These are phyloP conservation scores for Aspergillus melleus DNA, from an alignment of 2,329 filamentous ascomycete genomes.

Conservation along the genomic window DNA sequence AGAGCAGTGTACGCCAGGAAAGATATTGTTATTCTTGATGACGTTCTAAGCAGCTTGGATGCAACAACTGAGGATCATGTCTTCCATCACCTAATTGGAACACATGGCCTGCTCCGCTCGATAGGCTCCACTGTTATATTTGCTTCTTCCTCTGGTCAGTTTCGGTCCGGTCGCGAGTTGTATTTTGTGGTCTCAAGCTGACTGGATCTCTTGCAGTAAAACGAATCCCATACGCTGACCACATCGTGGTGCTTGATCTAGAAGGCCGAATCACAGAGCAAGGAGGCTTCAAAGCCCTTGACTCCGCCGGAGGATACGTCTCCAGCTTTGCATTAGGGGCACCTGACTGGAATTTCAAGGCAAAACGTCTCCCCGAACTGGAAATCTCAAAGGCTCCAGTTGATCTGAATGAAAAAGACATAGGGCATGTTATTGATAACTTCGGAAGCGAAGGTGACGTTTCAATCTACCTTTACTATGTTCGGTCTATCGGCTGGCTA, in stretches of 20 bases:
- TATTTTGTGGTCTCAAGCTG: neutral
- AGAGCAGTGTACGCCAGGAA: slow-evolving; percentile 53
- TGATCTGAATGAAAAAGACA: slow-evolving; percentile 9
- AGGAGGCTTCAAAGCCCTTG: slow-evolving; percentile 41
- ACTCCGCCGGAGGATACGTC: slow-evolving; percentile 41
- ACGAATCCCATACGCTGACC: slow-evolving; percentile 44
- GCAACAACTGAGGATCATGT: slow-evolving; percentile 50
- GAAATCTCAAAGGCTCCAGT: slow-evolving; percentile 9
- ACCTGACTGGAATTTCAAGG: slow-evolving; percentile 33
- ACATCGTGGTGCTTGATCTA: slow-evolving; percentile 42
- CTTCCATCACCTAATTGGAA: slow-evolving; percentile 49
- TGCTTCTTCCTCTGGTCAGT: slow-evolving; percentile 37
- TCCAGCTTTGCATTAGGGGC: slow-evolving; percentile 38
- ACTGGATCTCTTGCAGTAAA: slow-evolving; percentile 26
- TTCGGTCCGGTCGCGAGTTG: neutral
- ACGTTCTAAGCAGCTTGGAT: slow-evolving; percentile 55
- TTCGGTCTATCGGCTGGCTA: slow-evolving; percentile 39
- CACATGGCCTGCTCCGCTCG: slow-evolving; percentile 46
- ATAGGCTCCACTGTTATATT: slow-evolving; percentile 42
- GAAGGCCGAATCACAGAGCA: slow-evolving; percentile 44
- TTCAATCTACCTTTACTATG: slow-evolving; percentile 44
- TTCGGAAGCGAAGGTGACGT: slow-evolving; percentile 42
- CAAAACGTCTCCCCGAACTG: slow-evolving; percentile 13
- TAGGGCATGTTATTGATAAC: slow-evolving; percentile 26
- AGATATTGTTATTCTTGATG: slow-evolving; percentile 52